Evolutionary conservation across 192 early-diverging fungal species (phyloP).

Genomic region (Phycomyces nitens): DNA sequence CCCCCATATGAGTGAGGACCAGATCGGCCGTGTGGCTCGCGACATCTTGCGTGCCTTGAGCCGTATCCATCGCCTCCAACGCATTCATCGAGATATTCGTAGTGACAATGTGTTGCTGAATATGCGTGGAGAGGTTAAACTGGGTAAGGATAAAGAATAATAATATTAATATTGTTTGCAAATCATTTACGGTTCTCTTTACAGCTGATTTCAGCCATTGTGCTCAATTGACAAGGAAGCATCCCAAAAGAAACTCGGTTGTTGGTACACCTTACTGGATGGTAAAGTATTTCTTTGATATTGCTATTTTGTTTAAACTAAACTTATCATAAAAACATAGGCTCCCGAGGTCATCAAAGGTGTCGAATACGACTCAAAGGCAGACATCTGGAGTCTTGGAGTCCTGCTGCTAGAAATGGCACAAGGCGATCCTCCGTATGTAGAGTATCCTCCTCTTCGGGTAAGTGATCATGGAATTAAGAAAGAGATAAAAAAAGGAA

Average conservation of each 20-base stretch:
- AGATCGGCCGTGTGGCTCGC: slow-evolving; percentile 88
- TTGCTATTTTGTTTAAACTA: too few species aligned
- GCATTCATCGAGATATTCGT: slow-evolving; percentile 93
- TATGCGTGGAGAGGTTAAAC: slow-evolving; percentile 79
- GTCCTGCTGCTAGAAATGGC: slow-evolving; percentile 95
- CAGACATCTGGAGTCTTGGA: slow-evolving; percentile 93
- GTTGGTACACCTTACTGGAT: slow-evolving; percentile 97
- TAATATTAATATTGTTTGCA: too few species aligned
- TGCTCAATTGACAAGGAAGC: slow-evolving; percentile 79
- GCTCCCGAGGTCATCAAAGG: slow-evolving; percentile 93
- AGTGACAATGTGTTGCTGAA: slow-evolving; percentile 91
- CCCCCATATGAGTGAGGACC: slow-evolving; percentile 71
- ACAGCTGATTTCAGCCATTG: slow-evolving; percentile 94
- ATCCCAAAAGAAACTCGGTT: slow-evolving; percentile 80
- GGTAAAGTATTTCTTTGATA: slow-evolving; percentile 37
- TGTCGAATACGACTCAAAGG: slow-evolving; percentile 85
- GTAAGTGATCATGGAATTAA: slow-evolving; percentile 22
- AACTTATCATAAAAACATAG: too few species aligned
- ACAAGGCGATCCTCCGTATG: slow-evolving; percentile 92
- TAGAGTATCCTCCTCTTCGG: slow-evolving; percentile 76
- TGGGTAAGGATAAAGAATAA: too few species aligned
- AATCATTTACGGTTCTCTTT: background rate
- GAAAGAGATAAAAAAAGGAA: background rate
- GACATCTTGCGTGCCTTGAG: slow-evolving; percentile 77
- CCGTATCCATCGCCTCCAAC: slow-evolving; percentile 72